phyloP scores from a whole-genome alignment of 768 basidiomycete genomes.

The Mycena leptocephala region DNA sequence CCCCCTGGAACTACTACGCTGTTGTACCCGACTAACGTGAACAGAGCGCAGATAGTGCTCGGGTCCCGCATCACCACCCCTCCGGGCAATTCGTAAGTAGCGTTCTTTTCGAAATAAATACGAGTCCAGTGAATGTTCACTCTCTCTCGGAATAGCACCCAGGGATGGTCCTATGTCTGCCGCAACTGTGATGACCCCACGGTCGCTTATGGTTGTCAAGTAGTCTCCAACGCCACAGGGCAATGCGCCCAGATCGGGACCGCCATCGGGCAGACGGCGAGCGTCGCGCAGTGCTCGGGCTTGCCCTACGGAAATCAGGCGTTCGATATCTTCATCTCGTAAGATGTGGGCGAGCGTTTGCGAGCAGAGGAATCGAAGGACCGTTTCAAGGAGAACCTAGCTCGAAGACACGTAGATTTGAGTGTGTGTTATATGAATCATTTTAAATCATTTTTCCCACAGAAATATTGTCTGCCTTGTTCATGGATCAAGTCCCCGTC shows the following conservation, averaged over 20 bases:
- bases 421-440: too few species aligned
- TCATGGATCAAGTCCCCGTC: too few species aligned
- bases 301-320: too few species aligned
- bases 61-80: not conserved
- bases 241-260: conserved; percentile 11
- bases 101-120: not conserved
- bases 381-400: too few species aligned
- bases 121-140: not conserved
- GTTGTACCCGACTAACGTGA: too few species aligned
- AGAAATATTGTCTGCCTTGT: too few species aligned
- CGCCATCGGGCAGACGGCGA: not conserved
- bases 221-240: not conserved
- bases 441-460: too few species aligned
- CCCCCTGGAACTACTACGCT: not conserved
- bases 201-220: not conserved
- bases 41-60: conserved; percentile 6
- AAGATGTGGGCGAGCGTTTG: not conserved
- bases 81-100: conserved; percentile 1
- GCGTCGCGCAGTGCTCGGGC: not conserved
- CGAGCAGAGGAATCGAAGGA: too few species aligned
- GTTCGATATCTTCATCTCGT: conserved; percentile 6
- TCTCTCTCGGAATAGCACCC: not conserved
- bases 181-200: too few species aligned
- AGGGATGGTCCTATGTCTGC: too few species aligned
- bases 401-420: too few species aligned